Base-by-base conservation (phyloP, 192 early-diverging fungal genomes). In the Backusella mclennaniae region DNA sequence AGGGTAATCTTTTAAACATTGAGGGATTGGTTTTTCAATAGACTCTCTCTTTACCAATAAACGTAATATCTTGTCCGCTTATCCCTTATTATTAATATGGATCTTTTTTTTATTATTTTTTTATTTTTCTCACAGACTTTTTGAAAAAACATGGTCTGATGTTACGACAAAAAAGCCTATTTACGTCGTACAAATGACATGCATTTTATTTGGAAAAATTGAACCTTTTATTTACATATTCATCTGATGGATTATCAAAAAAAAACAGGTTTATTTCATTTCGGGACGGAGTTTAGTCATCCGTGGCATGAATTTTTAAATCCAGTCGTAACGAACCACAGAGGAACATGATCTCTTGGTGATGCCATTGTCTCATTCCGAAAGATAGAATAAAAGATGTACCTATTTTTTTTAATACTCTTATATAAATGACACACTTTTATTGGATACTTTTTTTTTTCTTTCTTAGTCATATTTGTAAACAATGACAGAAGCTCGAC, bases 91-190 rank as follows among this genome's bases (percentile, higher is more conserved):
- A 44, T 0, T 53, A 9, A 53, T 53, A 59, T 26, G 5, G 4
- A 12, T 26, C 3, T 0, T 26, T 26, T 26, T 17, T 56, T 26
- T 49, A n/a, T n/a, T n/a, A n/a, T 49, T 19, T 7, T 52, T 53
- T 53, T 21, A n/a, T n/a, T 52, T n/a, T n/a, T 52, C 49, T 23
- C 21, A 56, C 52, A 56, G 21, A 23, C 6, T 59, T 59, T 0
- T 26, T 59, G 23, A 59, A 59, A 59, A 59, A 59, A 59, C 21
- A 59, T 59, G 53, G 53, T 59, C 53, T 59, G 23, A 59, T 59
- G 53, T 59, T 59, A 23, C 5, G 23, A 59, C 1, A 59, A 26
- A 59, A 52, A 17, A 6, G 3, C 12, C 14, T 44, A 29, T 26
- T 29, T 21, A 7, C 29, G 23, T 59, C 12, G 56, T 59, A 59